Base-by-base conservation (phyloP, 345 rosid species). In the Odontarrhena argentea region DNA sequence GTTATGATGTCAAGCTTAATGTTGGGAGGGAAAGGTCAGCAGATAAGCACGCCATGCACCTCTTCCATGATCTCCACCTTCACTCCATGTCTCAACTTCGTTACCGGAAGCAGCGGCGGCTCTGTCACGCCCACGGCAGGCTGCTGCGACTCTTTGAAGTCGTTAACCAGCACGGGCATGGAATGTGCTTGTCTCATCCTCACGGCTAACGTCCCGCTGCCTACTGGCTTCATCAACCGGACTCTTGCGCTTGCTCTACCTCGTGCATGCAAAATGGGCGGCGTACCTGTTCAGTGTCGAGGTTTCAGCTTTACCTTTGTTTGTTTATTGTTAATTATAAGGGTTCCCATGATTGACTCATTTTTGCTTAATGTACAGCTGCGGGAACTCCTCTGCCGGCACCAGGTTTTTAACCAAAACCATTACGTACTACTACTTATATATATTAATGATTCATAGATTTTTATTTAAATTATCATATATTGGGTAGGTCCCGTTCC, bases 381-480 rank as follows among this genome's bases (percentile, higher is more conserved):
- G 61, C 98, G 36, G 96, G 91, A 22, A 30, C 84, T 35, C 98
- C 96, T 66, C 79, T 92, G 9, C 96, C 96, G 36, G 84, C 96
- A 60, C 96, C 96, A 81, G 97, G 92, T 68, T 13, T 62, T 4
- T n/a, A 2, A 48, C 30, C 30, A 36, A 55, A 67, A 55, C 22
- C 15, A 42, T 32, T 60, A 36, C 30, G 11, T 8, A 1, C 24
- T 42, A 37, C 5, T 28, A 4, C 32, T 4, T 4, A 32, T 63
- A 32, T 49, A 43, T 30, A 28, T 35, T 6, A 18, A 52, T 28
- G 56, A 26, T 43, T 28, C 53, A 42, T 58, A 1, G 14, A 37
- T 37, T 30, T 36, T 37, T 6, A 5, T 2, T 8, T 11, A 4
- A 50, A 44, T 35, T 59, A 30, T 18, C 22, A 47, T 60, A 10